These are phyloP conservation scores for Globisporangium mamillatum DNA, from an alignment of 352 stramenopile species.

Conservation along the genomic window DNA sequence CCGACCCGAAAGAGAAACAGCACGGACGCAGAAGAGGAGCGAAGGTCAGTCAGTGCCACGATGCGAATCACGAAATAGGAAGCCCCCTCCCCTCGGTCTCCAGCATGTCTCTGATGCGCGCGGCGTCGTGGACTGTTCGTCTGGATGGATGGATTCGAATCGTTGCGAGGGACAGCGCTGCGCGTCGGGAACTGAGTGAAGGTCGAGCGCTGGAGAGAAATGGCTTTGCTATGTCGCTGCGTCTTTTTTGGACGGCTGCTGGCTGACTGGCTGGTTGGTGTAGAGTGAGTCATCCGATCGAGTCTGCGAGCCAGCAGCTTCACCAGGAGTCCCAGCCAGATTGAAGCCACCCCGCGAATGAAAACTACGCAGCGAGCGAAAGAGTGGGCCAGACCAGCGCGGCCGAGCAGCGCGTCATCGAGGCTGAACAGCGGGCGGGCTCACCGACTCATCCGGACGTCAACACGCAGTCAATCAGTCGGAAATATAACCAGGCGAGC, in stretches of 20 bases:
- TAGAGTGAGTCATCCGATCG: neutral
- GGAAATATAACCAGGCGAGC: neutral
- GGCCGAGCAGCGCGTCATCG: neutral
- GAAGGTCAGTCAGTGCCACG: neutral
- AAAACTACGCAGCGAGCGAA: neutral
- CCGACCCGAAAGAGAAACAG: constrained; percentile 1
- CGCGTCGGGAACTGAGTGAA: constrained; percentile 6
- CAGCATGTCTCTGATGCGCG: neutral
- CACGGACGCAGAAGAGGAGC: neutral
- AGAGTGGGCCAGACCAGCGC: neutral
- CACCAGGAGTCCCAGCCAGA: neutral
- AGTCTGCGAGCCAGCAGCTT: neutral
- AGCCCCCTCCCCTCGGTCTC: neutral
- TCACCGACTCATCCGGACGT: neutral
- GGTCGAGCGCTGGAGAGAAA: constrained; percentile 1
- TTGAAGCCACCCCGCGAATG: neutral
- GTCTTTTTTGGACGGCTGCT: constrained; percentile 7
- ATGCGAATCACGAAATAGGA: neutral
- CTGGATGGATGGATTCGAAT: neutral
- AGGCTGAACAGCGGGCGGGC: neutral
- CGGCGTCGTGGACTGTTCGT: neutral
- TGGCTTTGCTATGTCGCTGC: constrained; percentile 9
- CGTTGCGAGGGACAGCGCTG: neutral
- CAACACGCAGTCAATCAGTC: constrained; percentile 2
- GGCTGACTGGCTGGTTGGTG: neutral